Evolutionary conservation across 306 rosid genomes (phyloP), one percentile per base, ranked within the genome.

Genomic region (Gynostemma pentaphyllum): DNA sequence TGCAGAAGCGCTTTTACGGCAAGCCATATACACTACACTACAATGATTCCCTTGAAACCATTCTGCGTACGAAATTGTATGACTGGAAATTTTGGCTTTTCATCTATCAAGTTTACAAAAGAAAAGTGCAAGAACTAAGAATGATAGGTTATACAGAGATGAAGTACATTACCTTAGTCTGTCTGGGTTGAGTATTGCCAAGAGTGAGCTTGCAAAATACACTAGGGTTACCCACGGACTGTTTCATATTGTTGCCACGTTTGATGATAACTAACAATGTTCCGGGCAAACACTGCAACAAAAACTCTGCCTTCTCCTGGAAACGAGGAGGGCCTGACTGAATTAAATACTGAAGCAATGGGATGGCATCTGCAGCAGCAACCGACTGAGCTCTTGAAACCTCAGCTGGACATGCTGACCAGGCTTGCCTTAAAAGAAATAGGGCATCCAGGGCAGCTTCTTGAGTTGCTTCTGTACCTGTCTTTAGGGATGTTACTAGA

Each of bases 341-440:
- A 73, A 86, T 88, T 71, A 94, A 68, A 79, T 84, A 88, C 76
- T 94, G 99, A 77, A 94, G 86, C 71, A 94, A 77, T 9, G 99
- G 97, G 68, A 89, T 94, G 39, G 99, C 97, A 72, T 94, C 99
- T 0, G 99, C 97, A 61, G 99, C 97, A 32, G 95, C 96, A 68
- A 88, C 76, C 59, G 99, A 94, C 83, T 94, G 99, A 75, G 95
- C 88, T 76, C 94, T 82, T 45, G 99, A 94, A 72, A 94, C 87
- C 70, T 94, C 99, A 14, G 95, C 99, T 1, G 99, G 95, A 72
- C 97, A 94, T 19, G 99, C 99, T 39, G 97, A 88, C 99, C 99
- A 94, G 75, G 99, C 99, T 94, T 94, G 99, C 70, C 97, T 79
- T 23, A 94, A 90, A 74, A 94, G 87, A 78, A 94, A 94, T 36